phyloP scores from a whole-genome alignment of 2,329 filamentous ascomycete species.

The Tolypocladium album region DNA sequence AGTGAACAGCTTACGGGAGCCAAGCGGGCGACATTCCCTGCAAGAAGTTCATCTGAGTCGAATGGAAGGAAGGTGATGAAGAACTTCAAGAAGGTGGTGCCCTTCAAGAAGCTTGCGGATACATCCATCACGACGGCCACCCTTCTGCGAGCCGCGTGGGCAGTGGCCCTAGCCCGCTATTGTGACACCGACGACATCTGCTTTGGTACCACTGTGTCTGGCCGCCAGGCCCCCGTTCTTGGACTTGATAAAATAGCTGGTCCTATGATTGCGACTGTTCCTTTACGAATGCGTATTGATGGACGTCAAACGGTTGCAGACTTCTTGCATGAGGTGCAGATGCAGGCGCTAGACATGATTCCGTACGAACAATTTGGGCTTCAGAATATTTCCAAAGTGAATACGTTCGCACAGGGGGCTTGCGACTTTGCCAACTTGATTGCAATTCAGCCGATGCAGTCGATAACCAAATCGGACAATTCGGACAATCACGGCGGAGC shows the following conservation, averaged over 20 bases:
- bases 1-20: conserved; percentile 2
- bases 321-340: conserved; percentile 8
- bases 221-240: conserved; percentile 10
- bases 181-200: conserved; percentile 9
- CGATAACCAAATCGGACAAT: not conserved
- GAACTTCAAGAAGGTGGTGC: not conserved
- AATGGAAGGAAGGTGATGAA: not conserved
- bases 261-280: conserved; percentile 10
- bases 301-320: conserved; percentile 4
- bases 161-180: conserved; percentile 8
- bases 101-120: not conserved
- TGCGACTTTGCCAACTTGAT: not conserved
- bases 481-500: not conserved
- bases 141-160: conserved; percentile 15
- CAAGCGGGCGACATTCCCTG: not conserved
- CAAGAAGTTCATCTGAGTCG: not conserved
- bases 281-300: conserved; percentile 5
- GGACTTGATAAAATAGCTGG: conserved; percentile 12
- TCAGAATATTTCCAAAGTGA: not conserved
- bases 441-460: not conserved
- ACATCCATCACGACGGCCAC: conserved; percentile 5
- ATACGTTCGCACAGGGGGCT: not conserved
- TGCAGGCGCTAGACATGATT: conserved; percentile 7
- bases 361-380: not conserved
- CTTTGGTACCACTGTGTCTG: conserved; percentile 13